Evolutionary conservation across 495 filamentous ascomycete genomes (phyloP).

Genomic region (Podospora anserina): DNA sequence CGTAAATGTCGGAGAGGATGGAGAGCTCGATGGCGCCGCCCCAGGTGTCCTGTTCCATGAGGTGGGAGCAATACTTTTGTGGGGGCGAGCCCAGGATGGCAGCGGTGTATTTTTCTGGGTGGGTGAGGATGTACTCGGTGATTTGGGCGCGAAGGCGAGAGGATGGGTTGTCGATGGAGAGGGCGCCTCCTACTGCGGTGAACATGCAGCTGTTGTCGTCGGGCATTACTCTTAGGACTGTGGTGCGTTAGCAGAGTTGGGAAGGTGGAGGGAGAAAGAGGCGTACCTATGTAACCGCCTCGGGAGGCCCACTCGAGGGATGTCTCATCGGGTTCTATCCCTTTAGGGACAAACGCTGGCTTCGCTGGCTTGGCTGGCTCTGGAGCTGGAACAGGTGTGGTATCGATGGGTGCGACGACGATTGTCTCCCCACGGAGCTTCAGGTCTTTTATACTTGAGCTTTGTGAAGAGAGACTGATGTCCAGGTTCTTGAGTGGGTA

Average conservation of each 20-base stretch:
- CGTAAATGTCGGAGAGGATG: slow-evolving; percentile 81
- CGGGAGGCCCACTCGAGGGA: slow-evolving; percentile 33
- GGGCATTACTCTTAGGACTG: slow-evolving; percentile 88
- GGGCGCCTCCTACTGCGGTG: slow-evolving; percentile 76
- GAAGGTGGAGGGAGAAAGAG: neutral
- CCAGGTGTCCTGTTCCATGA: slow-evolving; percentile 78
- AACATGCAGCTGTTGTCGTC: slow-evolving; percentile 97
- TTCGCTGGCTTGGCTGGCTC: slow-evolving; percentile 9
- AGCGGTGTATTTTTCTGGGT: slow-evolving; percentile 67
- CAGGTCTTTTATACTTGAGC: slow-evolving; percentile 43
- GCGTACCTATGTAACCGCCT: slow-evolving; percentile 31
- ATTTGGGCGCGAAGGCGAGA: slow-evolving; percentile 72
- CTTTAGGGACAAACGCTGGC: slow-evolving; percentile 29
- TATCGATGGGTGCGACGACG: slow-evolving; percentile 53
- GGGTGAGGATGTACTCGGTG: slow-evolving; percentile 70
- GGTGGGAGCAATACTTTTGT: slow-evolving; percentile 79
- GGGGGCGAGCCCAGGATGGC: slow-evolving; percentile 74
- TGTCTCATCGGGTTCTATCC: slow-evolving; percentile 37
- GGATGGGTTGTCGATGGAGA: slow-evolving; percentile 43
- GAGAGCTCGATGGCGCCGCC: slow-evolving; percentile 88
- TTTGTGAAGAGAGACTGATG: slow-evolving; percentile 42
- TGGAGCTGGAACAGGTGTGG: slow-evolving; percentile 5
- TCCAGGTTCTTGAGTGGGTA: slow-evolving; percentile 74
- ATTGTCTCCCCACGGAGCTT: slow-evolving; percentile 80
- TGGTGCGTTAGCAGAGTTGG: neutral